Base-by-base conservation (phyloP, 768 basidiomycete genomes). In the Hemileccinum rubropunctum region DNA sequence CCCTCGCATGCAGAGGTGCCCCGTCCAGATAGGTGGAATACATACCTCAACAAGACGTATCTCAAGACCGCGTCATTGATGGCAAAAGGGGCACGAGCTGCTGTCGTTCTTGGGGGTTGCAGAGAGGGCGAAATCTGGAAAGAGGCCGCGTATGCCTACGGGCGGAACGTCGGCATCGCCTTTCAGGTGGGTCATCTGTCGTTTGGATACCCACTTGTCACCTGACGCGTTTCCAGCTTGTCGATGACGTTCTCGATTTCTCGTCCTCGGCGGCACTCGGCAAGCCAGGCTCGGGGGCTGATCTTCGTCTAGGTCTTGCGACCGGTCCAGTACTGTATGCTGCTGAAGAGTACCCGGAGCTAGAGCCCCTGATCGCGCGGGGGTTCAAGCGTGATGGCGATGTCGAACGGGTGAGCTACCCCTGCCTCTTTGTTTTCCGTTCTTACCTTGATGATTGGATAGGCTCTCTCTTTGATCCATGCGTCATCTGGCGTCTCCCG, bases 191-290 rank as follows among this genome's bases (percentile, higher is more conserved):
- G 75, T 67, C 9, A 9, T 26, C 5, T 36, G 9, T 32, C 12
- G 21, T 3, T 18, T 26, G 21, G 14, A 21, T 18, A 14, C 13
- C 14, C 27, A 8, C 3, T 14, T 35, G 1, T n/a, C 5, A 13
- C 8, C 18, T 26, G 36, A 63, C 41, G 40, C 18, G 40, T 41
- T 47, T 26, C 15, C 60, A 95, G 93, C 86, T 99, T 10, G 87
- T 98, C 42, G 97, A 99, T 65, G 97, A 99, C 63, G 80, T 94
- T 32, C 74, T 99, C 3, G 97, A 98, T 71, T 98, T 92, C 63
- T 88, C 94, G 42, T 82, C 88, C 1, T 86, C 85, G 11, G 73
- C 73, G 0, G 67, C 86, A 0, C 80, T 98, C 12, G 95, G 95
- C 32, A 98, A 98, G 72, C 97, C 97, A 0, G 84, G 86, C 0